Percentiles rank a stretch among this genome's conserved stretches.
These are phyloP conservation scores for Podila clonocystis DNA, from an alignment of 192 early-diverging fungal species.

Conservation along the genomic window DNA sequence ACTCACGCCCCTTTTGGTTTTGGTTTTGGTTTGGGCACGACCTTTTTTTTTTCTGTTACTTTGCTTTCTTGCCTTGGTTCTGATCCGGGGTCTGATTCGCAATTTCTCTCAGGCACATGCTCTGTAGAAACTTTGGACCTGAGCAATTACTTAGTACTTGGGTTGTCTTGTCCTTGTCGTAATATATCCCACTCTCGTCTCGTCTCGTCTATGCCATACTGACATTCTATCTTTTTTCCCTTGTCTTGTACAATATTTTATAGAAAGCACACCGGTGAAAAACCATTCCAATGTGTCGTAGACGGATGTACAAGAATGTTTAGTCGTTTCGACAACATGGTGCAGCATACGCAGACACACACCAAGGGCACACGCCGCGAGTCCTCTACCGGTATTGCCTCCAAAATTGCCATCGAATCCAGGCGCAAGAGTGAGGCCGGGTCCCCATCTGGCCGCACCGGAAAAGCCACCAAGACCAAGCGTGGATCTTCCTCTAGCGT, in stretches of 20 bases:
- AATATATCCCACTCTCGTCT: no score
- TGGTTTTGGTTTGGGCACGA: neutral
- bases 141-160: neutral
- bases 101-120: no score
- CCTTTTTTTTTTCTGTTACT: neutral
- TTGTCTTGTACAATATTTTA: neutral
- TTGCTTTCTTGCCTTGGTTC: no score
- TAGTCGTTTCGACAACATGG: constrained; percentile 85
- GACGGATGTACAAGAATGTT: constrained; percentile 73
- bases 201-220: neutral
- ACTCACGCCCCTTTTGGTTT: constrained; percentile 3
- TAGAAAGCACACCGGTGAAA: constrained; percentile 60
- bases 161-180: no score
- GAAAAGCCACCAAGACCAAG: constrained; percentile 10
- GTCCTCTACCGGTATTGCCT: constrained; percentile 32
- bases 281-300: constrained; percentile 79
- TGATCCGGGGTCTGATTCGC: no score
- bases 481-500: constrained; percentile 16
- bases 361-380: constrained; percentile 45
- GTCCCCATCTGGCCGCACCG: neutral
- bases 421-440: constrained; percentile 40
- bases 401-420: constrained; percentile 33
- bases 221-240: neutral
- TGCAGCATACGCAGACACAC: constrained; percentile 83
- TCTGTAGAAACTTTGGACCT: neutral